Evolutionary conservation across 208 protist species (phyloP).

Genomic region (Trichomonas vaginalis): DNA sequence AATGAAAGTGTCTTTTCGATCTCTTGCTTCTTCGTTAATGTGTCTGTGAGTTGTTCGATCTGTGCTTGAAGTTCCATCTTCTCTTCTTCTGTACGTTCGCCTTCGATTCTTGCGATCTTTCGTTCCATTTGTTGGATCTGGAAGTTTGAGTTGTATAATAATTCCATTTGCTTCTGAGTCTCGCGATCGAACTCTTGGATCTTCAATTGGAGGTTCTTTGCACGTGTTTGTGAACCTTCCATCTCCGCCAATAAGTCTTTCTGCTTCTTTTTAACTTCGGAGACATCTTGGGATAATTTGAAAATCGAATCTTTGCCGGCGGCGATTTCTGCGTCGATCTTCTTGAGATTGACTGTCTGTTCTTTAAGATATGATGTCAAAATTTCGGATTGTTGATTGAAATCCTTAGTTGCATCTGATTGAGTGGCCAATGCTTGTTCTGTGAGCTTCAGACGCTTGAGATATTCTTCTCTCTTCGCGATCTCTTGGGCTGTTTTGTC

Average conservation of each 20-base stretch:
- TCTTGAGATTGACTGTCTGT: neutral
- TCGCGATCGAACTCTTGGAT: conserved; percentile 17
- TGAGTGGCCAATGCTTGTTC: neutral
- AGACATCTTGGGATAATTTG: neutral
- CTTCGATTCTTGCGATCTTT: conserved; percentile 2
- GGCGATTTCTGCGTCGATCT: neutral
- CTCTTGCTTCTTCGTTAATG: neutral
- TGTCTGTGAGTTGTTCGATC: neutral
- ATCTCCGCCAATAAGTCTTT: neutral
- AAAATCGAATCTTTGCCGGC: neutral
- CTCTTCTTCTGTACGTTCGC: conserved; percentile 10
- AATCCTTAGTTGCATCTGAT: neutral
- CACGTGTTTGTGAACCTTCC: neutral
- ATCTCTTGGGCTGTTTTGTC: neutral
- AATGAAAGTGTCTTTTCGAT: neutral
- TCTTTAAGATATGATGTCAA: neutral
- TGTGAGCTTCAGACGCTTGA: neutral
- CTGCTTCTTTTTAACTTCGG: neutral
- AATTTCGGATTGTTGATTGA: neutral
- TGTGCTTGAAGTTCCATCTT: neutral
- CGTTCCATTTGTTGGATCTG: conserved; percentile 18
- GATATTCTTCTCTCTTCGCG: neutral
- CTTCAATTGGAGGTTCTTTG: neutral
- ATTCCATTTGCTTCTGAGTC: conserved; percentile 15
- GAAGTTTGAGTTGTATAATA: neutral